Evolutionary conservation across 306 rosid genomes (phyloP).

Genomic region (Macrotyloma uniflorum): DNA sequence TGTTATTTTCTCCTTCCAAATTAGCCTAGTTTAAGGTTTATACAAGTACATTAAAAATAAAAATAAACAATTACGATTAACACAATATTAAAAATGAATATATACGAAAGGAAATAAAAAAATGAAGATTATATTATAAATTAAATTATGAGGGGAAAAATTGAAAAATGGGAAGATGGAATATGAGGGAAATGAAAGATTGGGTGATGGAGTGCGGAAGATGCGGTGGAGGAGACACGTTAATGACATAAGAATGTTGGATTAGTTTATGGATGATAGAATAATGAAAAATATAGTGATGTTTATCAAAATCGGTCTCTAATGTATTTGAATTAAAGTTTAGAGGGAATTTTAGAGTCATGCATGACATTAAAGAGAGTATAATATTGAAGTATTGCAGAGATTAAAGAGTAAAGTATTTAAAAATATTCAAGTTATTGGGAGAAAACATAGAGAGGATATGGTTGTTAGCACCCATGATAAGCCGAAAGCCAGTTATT

Average conservation of each 20-base stretch:
- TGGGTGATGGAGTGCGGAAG: constrained; percentile 37
- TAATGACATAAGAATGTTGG: constrained; percentile 42
- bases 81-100: no score
- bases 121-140: no score
- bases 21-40: no score
- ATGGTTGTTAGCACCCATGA: constrained; percentile 55
- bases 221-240: constrained; percentile 45
- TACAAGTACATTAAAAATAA: no score
- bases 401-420: constrained; percentile 20
- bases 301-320: constrained; percentile 36
- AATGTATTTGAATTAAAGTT: constrained; percentile 25
- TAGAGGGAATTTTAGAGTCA: constrained; percentile 45
- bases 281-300: constrained; percentile 11
- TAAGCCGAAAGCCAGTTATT: constrained; percentile 46
- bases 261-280: constrained; percentile 21
- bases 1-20: no score
- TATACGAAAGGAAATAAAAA: no score
- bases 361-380: constrained; percentile 50
- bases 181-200: constrained; percentile 22
- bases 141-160: no score
- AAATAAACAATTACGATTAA: no score
- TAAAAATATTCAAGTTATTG: constrained; percentile 26
- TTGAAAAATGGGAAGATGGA: no score
- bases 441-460: constrained; percentile 50
- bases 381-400: constrained; percentile 31